Evolutionary conservation across 306 rosid species (phyloP), one percentile per base, ranked within the genome.

Genomic region (Ceratonia siliqua): DNA sequence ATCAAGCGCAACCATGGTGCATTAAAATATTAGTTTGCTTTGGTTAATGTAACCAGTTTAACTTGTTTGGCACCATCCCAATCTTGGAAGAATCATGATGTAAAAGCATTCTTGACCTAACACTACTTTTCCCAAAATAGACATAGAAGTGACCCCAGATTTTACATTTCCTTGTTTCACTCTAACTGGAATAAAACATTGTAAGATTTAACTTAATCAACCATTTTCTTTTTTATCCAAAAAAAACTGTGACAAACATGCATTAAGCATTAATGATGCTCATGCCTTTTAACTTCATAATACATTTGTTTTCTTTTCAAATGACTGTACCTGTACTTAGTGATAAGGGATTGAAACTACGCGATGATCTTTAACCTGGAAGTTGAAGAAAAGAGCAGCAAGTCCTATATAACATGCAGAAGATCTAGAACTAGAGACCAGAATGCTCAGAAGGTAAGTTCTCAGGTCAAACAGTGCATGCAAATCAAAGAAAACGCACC

Each of bases 281-380:
- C 30, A 27, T 61, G 55, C 42, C 57, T 62, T 45, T 32, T 39
- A 77, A 45, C 49, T 68, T 36, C 24, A 32, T 49, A 3, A 30
- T 48, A 42, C 43, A 55, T 14, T 30, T n/a, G n/a, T 32, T 58
- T 48, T 18, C 10, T 36, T 28, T 57, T 5, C 42, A n/a, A 54
- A 46, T n/a, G 69, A 64, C 68, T 53, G 14, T 88, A 94, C 98
- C 96, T 82, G 89, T 27, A 94, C 93, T 3, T 93, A 87, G 70
- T 74, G 80, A 78, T 94, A 94, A 58, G 97, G 92, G 78, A 90
- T 89, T 53, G 97, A 52, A 84, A 83, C 82, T 49, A 91, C 83
- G 69, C 96, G 92, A 73, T 90, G 95, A 73, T 94, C 96, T 73
- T 94, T 97, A 83, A 94, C 97, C 97, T 94, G 86, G 78, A 73